phyloP scores from a whole-genome alignment of 306 rosid species.

The Castanospermum australe region DNA sequence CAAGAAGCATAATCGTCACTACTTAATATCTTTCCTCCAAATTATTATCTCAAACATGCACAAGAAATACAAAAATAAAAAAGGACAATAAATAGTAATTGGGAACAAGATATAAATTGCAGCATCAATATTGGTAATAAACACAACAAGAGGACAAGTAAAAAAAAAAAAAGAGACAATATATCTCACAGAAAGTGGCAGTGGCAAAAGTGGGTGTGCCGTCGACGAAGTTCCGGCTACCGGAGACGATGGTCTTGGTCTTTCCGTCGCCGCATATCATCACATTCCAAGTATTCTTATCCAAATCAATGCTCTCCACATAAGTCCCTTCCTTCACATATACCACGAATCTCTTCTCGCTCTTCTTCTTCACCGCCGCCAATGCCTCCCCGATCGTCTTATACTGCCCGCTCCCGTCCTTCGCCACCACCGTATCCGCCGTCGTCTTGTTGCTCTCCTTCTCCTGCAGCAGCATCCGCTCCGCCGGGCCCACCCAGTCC shows the following conservation, averaged over 20 bases:
- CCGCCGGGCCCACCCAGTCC: conserved; percentile 69
- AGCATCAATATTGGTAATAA: too few relatives aligned
- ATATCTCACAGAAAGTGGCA: conserved; percentile 82
- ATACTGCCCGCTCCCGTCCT: conserved; percentile 64
- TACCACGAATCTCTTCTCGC: conserved; percentile 50
- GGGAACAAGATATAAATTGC: too few relatives aligned
- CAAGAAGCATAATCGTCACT: too few relatives aligned
- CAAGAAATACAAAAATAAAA: too few relatives aligned
- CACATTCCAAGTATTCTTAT: conserved; percentile 85
- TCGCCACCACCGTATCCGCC: conserved; percentile 57
- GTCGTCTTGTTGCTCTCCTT: background rate
- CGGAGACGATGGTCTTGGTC: conserved; percentile 59
- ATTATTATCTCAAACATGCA: too few relatives aligned
- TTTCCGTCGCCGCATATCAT: conserved; percentile 80
- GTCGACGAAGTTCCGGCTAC: conserved; percentile 56
- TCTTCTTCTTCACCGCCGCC: conserved; percentile 60
- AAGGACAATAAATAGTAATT: too few relatives aligned
- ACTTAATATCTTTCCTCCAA: too few relatives aligned
- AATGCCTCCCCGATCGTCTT: conserved; percentile 56
- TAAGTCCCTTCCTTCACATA: conserved; percentile 76
- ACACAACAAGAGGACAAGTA: background rate
- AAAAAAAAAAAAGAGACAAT: background rate
- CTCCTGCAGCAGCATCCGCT: conserved; percentile 58
- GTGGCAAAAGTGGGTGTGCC: conserved; percentile 79
- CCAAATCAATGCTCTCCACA: conserved; percentile 67